Conservation (phyloP, 2,329 filamentous ascomycete species). For the Xylariaceae sp. region DNA sequence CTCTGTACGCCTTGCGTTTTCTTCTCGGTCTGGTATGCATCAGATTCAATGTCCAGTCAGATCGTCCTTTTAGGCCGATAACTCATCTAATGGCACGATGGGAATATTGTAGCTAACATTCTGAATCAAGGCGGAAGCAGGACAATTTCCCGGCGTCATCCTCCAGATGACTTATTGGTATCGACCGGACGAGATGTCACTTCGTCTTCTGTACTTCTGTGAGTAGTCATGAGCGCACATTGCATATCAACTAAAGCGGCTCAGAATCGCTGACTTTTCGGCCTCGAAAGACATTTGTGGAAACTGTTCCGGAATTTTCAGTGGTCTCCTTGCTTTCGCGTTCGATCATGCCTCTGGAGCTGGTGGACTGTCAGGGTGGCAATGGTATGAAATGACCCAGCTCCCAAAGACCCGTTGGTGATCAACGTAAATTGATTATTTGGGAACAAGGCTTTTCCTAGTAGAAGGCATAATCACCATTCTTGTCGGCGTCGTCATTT, state of each 20-base stretch:
- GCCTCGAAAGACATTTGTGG: slow-evolving; percentile 21
- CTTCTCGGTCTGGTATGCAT: slow-evolving; percentile 31
- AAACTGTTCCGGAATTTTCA: slow-evolving; percentile 25
- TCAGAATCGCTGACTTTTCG: slow-evolving; percentile 1
- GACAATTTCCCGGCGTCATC: slow-evolving; percentile 38
- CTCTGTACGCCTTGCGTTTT: slow-evolving; percentile 33
- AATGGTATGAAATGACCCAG: too few relatives aligned
- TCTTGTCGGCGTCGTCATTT: slow-evolving; percentile 41
- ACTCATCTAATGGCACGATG: too few relatives aligned
- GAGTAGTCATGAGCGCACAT: too few relatives aligned
- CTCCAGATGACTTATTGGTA: slow-evolving; percentile 45
- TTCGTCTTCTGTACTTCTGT: slow-evolving; percentile 43
- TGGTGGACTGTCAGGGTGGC: slow-evolving; percentile 25
- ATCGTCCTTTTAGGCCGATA: too few relatives aligned
- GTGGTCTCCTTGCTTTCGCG: slow-evolving; percentile 17
- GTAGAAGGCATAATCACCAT: slow-evolving; percentile 44
- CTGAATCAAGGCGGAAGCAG: slow-evolving; percentile 30
- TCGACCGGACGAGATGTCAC: slow-evolving; percentile 41
- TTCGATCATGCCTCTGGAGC: slow-evolving; percentile 23
- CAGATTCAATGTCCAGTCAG: too few relatives aligned
- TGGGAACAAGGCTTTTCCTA: slow-evolving; percentile 33
- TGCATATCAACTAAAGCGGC: not conserved
- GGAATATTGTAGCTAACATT: slow-evolving; percentile 5
- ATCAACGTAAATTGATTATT: not conserved
- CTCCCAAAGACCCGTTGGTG: too few relatives aligned